These are phyloP conservation scores for Sugiyamaella castrensis DNA, from an alignment of 1,139 yeast species.

Conservation along the genomic window DNA sequence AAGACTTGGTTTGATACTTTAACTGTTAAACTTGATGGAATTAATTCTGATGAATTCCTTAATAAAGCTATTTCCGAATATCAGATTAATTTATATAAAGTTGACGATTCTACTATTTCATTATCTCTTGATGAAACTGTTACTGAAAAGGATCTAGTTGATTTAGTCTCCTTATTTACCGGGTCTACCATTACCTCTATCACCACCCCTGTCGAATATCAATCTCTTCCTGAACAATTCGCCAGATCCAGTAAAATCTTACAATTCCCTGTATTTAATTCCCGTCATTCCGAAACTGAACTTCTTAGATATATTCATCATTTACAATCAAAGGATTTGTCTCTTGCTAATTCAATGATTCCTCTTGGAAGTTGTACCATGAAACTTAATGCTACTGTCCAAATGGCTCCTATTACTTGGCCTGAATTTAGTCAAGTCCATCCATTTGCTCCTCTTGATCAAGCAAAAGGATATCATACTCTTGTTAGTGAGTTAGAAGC, in stretches of 20 bases:
- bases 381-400: conserved; percentile 94
- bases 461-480: conserved; percentile 79
- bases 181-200: conserved; percentile 22
- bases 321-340: conserved; percentile 83
- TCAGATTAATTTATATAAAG: conserved; percentile 75
- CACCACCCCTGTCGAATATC: conserved; percentile 15
- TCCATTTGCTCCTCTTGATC: conserved; percentile 88
- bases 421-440: conserved; percentile 87
- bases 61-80: conserved; percentile 55
- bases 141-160: conserved; percentile 55
- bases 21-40: conserved; percentile 55
- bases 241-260: conserved; percentile 63
- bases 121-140: conserved; percentile 86
- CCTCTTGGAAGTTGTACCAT: conserved; percentile 97
- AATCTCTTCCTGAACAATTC: conserved; percentile 38
- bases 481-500: conserved; percentile 71
- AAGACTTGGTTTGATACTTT: conserved; percentile 83
- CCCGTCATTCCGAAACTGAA: conserved; percentile 90
- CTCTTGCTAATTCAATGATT: conserved; percentile 94
- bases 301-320: conserved; percentile 86
- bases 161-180: conserved; percentile 53
- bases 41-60: conserved; percentile 55
- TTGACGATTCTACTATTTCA: conserved; percentile 59
- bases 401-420: conserved; percentile 92
- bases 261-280: conserved; percentile 74